Conservation (phyloP, 164 flowering plant species). For the Hamamelis virginiana region DNA sequence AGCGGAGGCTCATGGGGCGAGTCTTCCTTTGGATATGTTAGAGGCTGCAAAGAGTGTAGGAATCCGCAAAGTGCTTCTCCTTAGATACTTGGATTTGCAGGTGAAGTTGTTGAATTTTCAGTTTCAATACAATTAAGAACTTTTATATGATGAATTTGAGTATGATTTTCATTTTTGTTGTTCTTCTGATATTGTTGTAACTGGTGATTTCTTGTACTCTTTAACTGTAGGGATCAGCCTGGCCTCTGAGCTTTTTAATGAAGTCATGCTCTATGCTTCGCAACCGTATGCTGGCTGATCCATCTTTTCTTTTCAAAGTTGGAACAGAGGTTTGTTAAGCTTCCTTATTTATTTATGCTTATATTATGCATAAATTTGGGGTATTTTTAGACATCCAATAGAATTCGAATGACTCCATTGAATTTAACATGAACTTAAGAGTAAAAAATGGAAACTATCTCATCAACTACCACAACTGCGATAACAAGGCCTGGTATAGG, state of each 20-base stretch:
- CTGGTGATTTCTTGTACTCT: neutral
- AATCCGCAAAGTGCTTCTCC: conserved; percentile 62
- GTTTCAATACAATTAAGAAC: neutral
- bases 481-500: too few species aligned
- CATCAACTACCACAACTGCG: too few species aligned
- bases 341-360: neutral
- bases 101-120: conserved; percentile 24
- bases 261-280: conserved; percentile 56
- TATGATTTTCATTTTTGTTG: neutral
- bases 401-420: neutral
- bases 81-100: conserved; percentile 81
- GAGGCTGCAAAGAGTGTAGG: conserved; percentile 80
- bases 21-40: conserved; percentile 81
- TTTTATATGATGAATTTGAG: neutral
- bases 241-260: conserved; percentile 55
- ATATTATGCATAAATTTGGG: neutral
- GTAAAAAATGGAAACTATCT: too few species aligned
- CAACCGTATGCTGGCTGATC: conserved; percentile 72
- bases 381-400: neutral
- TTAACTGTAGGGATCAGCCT: conserved; percentile 42
- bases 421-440: neutral
- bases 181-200: neutral
- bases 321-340: conserved; percentile 58
- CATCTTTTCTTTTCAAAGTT: conserved; percentile 64
- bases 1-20: conserved; percentile 61